phyloP scores from a whole-genome alignment of 2,329 filamentous ascomycete genomes.

The Ophiostoma sp. region DNA sequence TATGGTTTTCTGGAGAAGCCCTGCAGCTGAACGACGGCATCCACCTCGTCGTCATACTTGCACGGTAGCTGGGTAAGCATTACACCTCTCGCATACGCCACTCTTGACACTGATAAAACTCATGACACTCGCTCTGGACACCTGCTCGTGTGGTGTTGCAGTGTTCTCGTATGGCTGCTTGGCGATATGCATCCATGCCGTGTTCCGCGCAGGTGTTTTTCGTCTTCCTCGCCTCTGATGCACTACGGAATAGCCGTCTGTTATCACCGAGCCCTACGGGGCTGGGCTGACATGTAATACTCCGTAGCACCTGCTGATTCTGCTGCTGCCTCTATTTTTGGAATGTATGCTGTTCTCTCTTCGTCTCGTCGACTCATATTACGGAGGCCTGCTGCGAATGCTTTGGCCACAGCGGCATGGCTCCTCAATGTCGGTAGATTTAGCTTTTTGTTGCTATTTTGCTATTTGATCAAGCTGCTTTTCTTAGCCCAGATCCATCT shows the following conservation, averaged over 20 bases:
- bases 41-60: neutral
- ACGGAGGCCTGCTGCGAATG: neutral
- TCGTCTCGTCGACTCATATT: neutral
- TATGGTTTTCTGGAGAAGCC: constrained; percentile 8
- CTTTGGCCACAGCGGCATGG: neutral
- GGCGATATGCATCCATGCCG: neutral
- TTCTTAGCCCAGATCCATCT: neutral
- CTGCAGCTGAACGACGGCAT: constrained; percentile 10
- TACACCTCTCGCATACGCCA: no score
- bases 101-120: neutral
- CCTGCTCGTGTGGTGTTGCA: neutral
- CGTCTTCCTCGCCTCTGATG: neutral
- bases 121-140: neutral
- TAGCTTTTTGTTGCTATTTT: neutral
- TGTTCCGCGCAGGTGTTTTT: neutral
- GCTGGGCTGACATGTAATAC: no score
- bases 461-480: neutral
- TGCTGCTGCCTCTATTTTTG: neutral
- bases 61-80: no score
- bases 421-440: neutral
- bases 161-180: neutral
- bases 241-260: neutral
- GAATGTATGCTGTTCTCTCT: neutral
- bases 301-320: neutral
- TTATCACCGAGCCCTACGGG: constrained; percentile 11